phyloP scores from a whole-genome alignment of 2,329 filamentous ascomycete species.

The Tolypocladium ovalisporum region DNA sequence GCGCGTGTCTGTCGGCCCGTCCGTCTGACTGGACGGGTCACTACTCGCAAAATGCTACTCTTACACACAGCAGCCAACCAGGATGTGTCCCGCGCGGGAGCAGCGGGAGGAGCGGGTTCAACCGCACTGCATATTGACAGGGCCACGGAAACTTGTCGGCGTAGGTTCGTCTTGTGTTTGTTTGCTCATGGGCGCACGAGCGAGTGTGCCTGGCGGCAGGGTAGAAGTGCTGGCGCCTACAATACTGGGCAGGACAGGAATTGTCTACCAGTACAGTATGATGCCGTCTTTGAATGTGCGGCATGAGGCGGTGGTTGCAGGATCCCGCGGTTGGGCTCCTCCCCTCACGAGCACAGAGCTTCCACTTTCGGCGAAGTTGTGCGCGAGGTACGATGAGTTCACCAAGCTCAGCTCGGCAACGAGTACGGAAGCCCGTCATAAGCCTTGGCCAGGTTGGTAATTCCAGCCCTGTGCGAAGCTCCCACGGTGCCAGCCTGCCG shows the following conservation, averaged over 20 bases:
- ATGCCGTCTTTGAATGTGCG: background rate
- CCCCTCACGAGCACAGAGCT: background rate
- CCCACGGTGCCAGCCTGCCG: background rate
- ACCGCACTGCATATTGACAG: constrained; percentile 20
- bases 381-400: background rate
- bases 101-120: constrained; percentile 22
- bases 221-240: background rate
- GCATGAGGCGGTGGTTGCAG: background rate
- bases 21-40: background rate
- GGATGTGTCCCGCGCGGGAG: constrained; percentile 8
- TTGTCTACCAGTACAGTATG: background rate
- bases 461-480: background rate
- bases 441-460: background rate
- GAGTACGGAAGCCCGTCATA: background rate
- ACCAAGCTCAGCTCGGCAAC: background rate
- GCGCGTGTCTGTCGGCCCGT: background rate
- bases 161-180: background rate
- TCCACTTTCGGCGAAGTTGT: background rate
- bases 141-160: constrained; percentile 7
- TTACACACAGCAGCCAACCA: background rate
- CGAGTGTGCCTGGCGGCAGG: background rate
- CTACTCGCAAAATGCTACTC: background rate
- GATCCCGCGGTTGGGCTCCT: background rate
- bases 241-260: background rate
- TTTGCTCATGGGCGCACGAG: background rate